Evolutionary conservation across 176 grass and related monocot species (phyloP).

Genomic region (Carex cristatella): DNA sequence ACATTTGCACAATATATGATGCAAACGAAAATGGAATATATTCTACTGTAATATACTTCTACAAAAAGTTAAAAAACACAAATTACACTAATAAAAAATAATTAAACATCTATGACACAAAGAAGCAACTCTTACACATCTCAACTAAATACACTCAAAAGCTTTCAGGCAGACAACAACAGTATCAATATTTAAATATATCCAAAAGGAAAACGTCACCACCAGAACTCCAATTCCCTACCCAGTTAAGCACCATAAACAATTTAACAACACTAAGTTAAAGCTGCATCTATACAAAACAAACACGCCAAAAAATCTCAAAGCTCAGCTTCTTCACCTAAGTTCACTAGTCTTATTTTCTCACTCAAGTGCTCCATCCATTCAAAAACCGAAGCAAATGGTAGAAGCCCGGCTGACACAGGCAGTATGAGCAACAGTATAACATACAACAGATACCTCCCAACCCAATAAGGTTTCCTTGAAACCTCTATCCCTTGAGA

Average conservation of each 20-base stretch:
- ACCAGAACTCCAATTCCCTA: background rate
- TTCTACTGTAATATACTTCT: background rate
- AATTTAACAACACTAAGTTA: background rate
- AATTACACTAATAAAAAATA: background rate
- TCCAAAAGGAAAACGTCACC: background rate
- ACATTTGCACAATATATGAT: background rate
- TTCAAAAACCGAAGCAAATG: slow-evolving; percentile 59
- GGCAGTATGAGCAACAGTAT: slow-evolving; percentile 58
- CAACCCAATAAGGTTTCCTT: slow-evolving; percentile 49
- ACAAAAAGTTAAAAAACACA: background rate
- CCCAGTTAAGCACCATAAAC: background rate
- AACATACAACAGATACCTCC: slow-evolving; percentile 58
- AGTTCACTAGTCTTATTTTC: slow-evolving; percentile 25
- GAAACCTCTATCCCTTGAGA: slow-evolving; percentile 22
- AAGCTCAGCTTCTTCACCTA: slow-evolving; percentile 36
- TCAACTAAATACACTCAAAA: background rate
- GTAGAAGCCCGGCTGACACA: slow-evolving; percentile 55
- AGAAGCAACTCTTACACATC: background rate
- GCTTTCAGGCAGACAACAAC: background rate
- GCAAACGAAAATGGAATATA: background rate
- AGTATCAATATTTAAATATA: background rate
- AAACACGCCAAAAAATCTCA: slow-evolving; percentile 21
- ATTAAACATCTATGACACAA: background rate
- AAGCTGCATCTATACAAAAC: background rate
- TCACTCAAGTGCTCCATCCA: slow-evolving; percentile 55